Conservation (phyloP, 768 basidiomycete genomes). For the Mycena indigotica region DNA sequence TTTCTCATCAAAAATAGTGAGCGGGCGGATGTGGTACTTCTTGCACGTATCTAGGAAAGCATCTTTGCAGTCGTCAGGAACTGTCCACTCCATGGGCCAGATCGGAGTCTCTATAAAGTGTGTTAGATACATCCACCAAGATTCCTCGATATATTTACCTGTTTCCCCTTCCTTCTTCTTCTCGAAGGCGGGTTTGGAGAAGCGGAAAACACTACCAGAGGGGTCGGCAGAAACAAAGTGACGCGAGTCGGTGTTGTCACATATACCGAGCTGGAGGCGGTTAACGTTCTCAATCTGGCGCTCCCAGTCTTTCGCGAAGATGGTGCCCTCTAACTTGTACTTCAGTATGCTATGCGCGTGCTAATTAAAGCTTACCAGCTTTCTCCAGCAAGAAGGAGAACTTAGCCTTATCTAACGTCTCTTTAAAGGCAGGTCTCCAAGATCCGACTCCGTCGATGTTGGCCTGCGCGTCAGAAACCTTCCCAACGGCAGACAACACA, state of each 20-base stretch:
- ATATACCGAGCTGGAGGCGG: background rate
- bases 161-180: background rate
- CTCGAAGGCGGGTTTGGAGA: background rate
- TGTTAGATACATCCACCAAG: background rate
- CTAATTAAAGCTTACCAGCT: background rate
- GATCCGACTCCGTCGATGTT: background rate
- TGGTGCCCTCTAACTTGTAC: background rate
- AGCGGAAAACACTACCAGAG: background rate
- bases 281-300: background rate
- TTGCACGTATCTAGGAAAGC: background rate
- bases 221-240: background rate
- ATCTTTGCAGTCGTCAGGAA: background rate
- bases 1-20: background rate
- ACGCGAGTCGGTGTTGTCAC: background rate
- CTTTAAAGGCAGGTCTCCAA: background rate
- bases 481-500: background rate
- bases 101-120: background rate
- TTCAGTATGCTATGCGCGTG: background rate
- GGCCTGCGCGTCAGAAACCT: background rate
- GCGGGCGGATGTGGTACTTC: background rate
- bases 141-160: background rate
- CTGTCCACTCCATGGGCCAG: background rate
- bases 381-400: background rate
- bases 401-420: background rate
- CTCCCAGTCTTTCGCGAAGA: background rate